Evolutionary conservation across 1,284 basidiomycete genomes (phyloP).

Genomic region (Cryptococcus sp.): DNA sequence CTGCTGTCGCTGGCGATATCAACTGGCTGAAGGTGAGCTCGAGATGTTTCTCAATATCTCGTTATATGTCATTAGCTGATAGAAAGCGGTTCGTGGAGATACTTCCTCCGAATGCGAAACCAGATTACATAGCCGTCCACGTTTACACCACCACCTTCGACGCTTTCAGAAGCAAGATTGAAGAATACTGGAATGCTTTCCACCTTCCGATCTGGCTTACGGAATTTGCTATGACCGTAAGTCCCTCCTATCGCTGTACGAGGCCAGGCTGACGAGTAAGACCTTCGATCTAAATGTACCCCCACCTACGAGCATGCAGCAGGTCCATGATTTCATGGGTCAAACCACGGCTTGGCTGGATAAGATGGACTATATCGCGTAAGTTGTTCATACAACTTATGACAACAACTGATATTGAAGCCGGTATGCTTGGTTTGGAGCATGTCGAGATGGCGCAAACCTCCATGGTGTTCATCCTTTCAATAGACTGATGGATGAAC

Average conservation of each 20-base stretch:
- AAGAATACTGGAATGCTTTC: constrained; percentile 28
- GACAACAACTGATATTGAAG: constrained; percentile 4
- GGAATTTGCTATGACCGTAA: constrained; percentile 42
- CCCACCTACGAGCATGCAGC: constrained; percentile 28
- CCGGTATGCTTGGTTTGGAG: constrained; percentile 37
- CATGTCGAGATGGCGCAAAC: constrained; percentile 18
- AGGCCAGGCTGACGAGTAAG: constrained; percentile 5
- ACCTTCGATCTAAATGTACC: constrained; percentile 38
- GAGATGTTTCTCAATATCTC: background rate
- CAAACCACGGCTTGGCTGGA: constrained; percentile 37
- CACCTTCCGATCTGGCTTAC: constrained; percentile 38
- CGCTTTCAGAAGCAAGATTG: constrained; percentile 22
- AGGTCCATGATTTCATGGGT: constrained; percentile 46
- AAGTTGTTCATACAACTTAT: background rate
- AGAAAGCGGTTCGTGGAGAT: constrained; percentile 26
- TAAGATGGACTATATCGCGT: constrained; percentile 28
- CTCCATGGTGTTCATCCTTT: constrained; percentile 35
- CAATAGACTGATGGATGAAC: constrained; percentile 35
- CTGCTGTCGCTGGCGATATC: constrained; percentile 31
- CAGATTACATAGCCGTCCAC: constrained; percentile 37
- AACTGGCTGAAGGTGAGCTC: constrained; percentile 35
- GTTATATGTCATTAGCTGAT: background rate
- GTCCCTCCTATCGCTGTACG: background rate
- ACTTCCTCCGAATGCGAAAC: constrained; percentile 22
- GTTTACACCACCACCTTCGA: constrained; percentile 45